Percentiles rank a stretch among this genome's conserved stretches.
Evolutionary conservation across 768 basidiomycete genomes (phyloP).

Genomic region (Pisolithus marmoratus): DNA sequence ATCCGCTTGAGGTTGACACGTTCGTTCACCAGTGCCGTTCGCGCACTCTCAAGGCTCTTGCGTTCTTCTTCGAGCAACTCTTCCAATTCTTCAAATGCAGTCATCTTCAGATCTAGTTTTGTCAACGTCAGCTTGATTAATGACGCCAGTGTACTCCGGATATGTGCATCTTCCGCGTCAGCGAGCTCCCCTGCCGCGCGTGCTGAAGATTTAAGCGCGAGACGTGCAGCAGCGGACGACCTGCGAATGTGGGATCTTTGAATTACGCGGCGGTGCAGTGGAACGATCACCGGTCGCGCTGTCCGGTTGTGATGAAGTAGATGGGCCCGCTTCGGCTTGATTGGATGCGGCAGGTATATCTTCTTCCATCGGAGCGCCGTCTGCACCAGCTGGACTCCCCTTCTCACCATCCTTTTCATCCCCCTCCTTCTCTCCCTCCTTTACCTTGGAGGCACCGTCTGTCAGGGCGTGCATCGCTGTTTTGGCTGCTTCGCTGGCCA

Average conservation of each 20-base stretch:
- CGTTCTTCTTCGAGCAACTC: constrained; percentile 89
- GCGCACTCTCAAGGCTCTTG: constrained; percentile 73
- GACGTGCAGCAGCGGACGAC: constrained; percentile 75
- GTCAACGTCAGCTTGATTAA: constrained; percentile 80
- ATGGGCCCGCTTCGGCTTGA: constrained; percentile 9
- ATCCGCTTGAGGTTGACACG: constrained; percentile 64
- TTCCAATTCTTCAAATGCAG: constrained; percentile 92
- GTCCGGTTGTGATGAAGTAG: constrained; percentile 21
- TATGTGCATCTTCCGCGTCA: constrained; percentile 73
- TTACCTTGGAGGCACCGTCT: constrained; percentile 44
- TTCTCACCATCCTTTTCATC: constrained; percentile 31
- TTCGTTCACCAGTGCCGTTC: constrained; percentile 76
- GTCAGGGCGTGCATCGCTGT: constrained; percentile 79
- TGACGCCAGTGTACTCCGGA: constrained; percentile 70
- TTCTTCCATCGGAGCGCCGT: constrained; percentile 34
- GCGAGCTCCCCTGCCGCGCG: constrained; percentile 80
- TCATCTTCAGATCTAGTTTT: constrained; percentile 93
- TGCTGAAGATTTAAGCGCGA: constrained; percentile 87
- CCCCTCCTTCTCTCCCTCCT: constrained; percentile 17
- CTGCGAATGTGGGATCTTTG: constrained; percentile 61
- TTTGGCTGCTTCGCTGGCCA: constrained; percentile 92
- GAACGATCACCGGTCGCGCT: constrained; percentile 46
- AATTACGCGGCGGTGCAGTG: constrained; percentile 17
- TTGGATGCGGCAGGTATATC: constrained; percentile 14
- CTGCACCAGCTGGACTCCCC: constrained; percentile 35